These are phyloP conservation scores for Saprolegnia diclina DNA, from an alignment of 352 stramenopile species.

Conservation along the genomic window DNA sequence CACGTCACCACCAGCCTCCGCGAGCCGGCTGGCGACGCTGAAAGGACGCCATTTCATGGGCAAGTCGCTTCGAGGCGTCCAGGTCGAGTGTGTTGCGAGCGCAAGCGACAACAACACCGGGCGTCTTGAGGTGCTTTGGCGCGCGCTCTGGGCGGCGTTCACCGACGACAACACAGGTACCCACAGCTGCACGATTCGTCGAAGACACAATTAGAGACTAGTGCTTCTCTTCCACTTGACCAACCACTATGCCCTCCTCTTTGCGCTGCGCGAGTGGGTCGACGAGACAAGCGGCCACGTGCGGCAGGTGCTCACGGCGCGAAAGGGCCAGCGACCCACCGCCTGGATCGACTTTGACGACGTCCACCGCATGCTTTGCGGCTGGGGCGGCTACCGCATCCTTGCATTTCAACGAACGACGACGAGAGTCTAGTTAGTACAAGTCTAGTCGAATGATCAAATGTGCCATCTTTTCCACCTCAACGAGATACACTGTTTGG, in stretches of 20 bases:
- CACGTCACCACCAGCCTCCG: background rate
- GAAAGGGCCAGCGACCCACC: conserved; percentile 54
- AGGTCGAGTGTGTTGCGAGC: background rate
- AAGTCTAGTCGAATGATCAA: no score
- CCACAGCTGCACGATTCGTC: no score
- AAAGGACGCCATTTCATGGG: conserved; percentile 36
- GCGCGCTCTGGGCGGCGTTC: conserved; percentile 30
- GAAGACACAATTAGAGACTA: no score
- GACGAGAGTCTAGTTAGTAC: no score
- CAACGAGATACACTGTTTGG: no score
- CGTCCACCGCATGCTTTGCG: conserved; percentile 43
- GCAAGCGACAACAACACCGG: conserved; percentile 18
- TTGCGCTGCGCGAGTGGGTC: conserved; percentile 50
- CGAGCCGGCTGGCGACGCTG: background rate
- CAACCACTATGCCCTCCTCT: conserved; percentile 79
- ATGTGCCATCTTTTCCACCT: no score
- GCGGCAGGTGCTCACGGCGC: conserved; percentile 50
- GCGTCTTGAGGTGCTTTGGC: conserved; percentile 22
- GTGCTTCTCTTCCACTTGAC: conserved; percentile 63
- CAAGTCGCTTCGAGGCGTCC: conserved; percentile 3
- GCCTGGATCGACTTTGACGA: conserved; percentile 57
- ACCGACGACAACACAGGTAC: conserved; percentile 11
- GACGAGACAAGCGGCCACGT: conserved; percentile 20
- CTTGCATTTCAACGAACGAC: conserved; percentile 31
- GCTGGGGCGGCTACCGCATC: conserved; percentile 62